These are phyloP conservation scores for Stephanodiscus triporus DNA, from an alignment of 108 stramenopile species.

Conservation along the genomic window DNA sequence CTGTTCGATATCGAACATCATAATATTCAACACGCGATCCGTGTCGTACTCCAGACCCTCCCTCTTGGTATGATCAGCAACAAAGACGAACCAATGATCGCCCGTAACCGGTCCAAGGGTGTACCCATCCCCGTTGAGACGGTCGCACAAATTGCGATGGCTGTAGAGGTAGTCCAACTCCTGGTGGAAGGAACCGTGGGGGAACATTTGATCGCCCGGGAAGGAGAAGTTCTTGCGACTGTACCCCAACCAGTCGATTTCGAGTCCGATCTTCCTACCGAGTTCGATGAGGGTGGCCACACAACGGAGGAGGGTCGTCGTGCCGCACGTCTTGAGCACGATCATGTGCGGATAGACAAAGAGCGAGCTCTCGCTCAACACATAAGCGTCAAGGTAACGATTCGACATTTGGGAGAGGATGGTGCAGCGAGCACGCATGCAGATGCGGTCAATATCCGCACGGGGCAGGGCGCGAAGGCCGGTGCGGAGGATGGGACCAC, in stretches of 20 bases:
- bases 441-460: constrained; percentile 88
- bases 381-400: constrained; percentile 95
- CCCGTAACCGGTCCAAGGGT: constrained; percentile 97
- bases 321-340: constrained; percentile 99
- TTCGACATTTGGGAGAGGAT: constrained; percentile 94
- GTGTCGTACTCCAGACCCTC: constrained; percentile 72
- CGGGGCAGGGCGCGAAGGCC: constrained; percentile 89
- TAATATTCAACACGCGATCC: constrained; percentile 98
- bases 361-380: constrained; percentile 94
- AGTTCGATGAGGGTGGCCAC: constrained; percentile 90
- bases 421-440: constrained; percentile 93
- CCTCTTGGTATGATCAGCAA: constrained; percentile 97
- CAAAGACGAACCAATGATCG: constrained; percentile 99
- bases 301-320: constrained; percentile 98
- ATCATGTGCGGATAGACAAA: constrained; percentile 99
- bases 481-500: constrained; percentile 33
- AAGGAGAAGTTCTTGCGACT: constrained; percentile 98
- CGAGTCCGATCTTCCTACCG: constrained; percentile 86
- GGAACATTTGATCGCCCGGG: constrained; percentile 93
- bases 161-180: constrained; percentile 92
- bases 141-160: constrained; percentile 87
- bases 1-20: constrained; percentile 99
- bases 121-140: constrained; percentile 95
- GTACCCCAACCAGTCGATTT: constrained; percentile 99
- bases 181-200: constrained; percentile 90